Evolutionary conservation across 192 early-diverging fungal genomes (phyloP).

Genomic region (Gonapodya sp.): DNA sequence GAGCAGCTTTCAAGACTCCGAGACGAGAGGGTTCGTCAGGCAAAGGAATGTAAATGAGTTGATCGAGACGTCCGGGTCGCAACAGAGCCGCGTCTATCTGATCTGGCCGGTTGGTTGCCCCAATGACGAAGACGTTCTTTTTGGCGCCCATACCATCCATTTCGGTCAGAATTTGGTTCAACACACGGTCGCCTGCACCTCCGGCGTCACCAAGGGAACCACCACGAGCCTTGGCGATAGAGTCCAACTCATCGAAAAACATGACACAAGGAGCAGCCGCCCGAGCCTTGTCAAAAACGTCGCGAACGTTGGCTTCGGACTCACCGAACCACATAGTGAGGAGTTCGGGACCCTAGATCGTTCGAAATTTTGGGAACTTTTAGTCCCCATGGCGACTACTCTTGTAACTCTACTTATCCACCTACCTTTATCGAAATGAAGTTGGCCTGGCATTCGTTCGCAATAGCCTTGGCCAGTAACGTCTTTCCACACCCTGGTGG

Average conservation of each 20-base stretch:
- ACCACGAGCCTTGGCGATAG: conserved; percentile 93
- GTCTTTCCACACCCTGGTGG: conserved; percentile 99
- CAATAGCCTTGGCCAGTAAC: conserved; percentile 96
- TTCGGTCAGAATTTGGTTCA: conserved; percentile 98
- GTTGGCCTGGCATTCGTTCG: conserved; percentile 99
- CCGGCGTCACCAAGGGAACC: conserved; percentile 66
- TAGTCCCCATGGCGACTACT: too few species aligned
- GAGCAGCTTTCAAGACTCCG: conserved; percentile 70
- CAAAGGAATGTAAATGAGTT: conserved; percentile 95
- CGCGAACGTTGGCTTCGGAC: conserved; percentile 97
- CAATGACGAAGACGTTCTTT: conserved; percentile 99
- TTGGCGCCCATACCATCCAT: conserved; percentile 99
- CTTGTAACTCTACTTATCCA: background rate
- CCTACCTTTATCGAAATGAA: conserved; percentile 93
- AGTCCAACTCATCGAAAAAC: conserved; percentile 99
- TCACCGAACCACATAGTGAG: conserved; percentile 99
- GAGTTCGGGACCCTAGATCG: conserved; percentile 77
- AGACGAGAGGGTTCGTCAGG: conserved; percentile 83
- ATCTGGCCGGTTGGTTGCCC: conserved; percentile 97
- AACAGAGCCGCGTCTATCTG: conserved; percentile 95
- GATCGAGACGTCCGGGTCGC: conserved; percentile 97
- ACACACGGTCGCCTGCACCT: conserved; percentile 93
- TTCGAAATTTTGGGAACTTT: too few species aligned
- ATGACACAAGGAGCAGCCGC: conserved; percentile 97
- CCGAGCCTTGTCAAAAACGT: conserved; percentile 98